These are phyloP conservation scores for Torrubiellomyces zombiae DNA, from an alignment of 2,329 filamentous ascomycete genomes.

Conservation along the genomic window DNA sequence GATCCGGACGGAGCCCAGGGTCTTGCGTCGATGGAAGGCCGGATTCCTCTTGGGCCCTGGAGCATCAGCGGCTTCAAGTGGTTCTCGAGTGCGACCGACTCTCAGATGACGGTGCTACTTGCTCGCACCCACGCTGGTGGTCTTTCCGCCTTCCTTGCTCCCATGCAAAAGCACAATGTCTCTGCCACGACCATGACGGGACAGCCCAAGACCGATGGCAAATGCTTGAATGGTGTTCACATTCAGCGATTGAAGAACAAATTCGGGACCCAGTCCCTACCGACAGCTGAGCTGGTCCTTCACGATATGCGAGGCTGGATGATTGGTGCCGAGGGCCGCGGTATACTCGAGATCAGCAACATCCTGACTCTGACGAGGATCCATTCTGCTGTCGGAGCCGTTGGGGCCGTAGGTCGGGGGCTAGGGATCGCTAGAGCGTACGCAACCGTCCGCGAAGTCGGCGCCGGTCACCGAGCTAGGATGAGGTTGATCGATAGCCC, in stretches of 20 bases:
- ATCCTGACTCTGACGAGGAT: constrained; percentile 52
- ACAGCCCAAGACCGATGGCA: constrained; percentile 9
- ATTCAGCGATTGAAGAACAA: constrained; percentile 60
- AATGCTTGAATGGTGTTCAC: constrained; percentile 46
- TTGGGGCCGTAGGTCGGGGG: constrained; percentile 37
- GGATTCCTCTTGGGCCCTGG: constrained; percentile 35
- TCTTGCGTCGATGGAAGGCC: constrained; percentile 6
- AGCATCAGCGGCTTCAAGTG: constrained; percentile 52
- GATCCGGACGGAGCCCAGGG: constrained; percentile 5
- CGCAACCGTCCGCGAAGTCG: constrained; percentile 36
- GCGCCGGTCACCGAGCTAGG: constrained; percentile 24
- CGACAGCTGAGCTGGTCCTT: constrained; percentile 56
- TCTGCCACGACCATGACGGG: constrained; percentile 14
- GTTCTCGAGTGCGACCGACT: constrained; percentile 15
- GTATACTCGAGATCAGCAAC: constrained; percentile 50
- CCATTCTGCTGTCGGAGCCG: constrained; percentile 35
- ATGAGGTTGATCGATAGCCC: constrained; percentile 32
- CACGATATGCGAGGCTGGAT: constrained; percentile 46
- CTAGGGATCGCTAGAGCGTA: constrained; percentile 41
- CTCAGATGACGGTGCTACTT: constrained; percentile 40
- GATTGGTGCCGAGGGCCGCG: constrained; percentile 48
- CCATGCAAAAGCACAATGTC: constrained; percentile 32
- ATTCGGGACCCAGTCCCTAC: constrained; percentile 50
- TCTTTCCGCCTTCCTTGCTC: constrained; percentile 48
- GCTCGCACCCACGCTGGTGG: constrained; percentile 33